A percentile compares a stretch with the other conserved stretches of the same genome.
Conservation (phyloP, 2,329 filamentous ascomycete species). For the Ceratocystis smalleyi region DNA sequence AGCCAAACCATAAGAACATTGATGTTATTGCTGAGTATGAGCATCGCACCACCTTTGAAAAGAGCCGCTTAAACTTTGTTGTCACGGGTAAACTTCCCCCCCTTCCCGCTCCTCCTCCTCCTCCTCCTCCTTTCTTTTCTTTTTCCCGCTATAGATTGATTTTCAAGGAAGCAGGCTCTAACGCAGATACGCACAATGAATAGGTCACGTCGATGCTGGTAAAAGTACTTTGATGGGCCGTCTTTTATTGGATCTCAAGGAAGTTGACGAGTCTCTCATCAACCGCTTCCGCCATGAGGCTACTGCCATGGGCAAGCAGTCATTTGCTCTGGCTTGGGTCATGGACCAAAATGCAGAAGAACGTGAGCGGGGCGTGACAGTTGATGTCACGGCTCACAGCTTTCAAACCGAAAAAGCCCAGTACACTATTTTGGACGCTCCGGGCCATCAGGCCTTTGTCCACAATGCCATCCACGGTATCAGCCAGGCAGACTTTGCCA, state of each 20-base stretch:
- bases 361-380: conserved; percentile 76
- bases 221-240: conserved; percentile 97
- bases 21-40: conserved; percentile 71
- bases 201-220: conserved; percentile 90
- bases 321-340: conserved; percentile 93
- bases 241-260: conserved; percentile 74
- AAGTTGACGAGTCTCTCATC: conserved; percentile 74
- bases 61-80: conserved; percentile 77
- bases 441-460: conserved; percentile 88
- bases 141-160: neutral
- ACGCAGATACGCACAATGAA: neutral
- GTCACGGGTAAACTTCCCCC: conserved; percentile 52
- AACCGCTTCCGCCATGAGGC: conserved; percentile 82
- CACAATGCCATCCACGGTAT: conserved; percentile 98
- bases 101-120: conserved; percentile 20
- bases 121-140: conserved; percentile 12
- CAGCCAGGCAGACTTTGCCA: conserved; percentile 87
- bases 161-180: neutral
- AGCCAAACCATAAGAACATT: conserved; percentile 58
- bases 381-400: conserved; percentile 88
- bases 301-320: conserved; percentile 80
- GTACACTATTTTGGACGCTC: conserved; percentile 91
- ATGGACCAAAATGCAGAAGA: conserved; percentile 87
- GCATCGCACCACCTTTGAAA: conserved; percentile 45
- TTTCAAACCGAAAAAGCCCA: conserved; percentile 77